A percentile compares a stretch with the other conserved stretches of the same genome.
Evolutionary conservation across 305 asterid genomes (phyloP).

Genomic region (Solanum hybrid): DNA sequence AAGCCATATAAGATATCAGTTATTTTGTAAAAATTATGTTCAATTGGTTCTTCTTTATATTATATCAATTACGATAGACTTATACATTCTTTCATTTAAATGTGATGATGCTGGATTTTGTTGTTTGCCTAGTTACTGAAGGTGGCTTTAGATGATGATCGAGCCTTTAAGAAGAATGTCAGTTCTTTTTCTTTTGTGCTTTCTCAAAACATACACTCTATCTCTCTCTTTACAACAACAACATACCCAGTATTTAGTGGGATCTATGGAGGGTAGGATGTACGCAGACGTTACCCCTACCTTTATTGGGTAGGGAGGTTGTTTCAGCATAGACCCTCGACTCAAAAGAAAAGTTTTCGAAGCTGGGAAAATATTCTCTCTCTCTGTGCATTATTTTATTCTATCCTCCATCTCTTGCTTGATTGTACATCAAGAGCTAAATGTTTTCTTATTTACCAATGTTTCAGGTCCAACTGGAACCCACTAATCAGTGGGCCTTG

Average conservation of each 20-base stretch:
- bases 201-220: background rate
- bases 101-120: background rate
- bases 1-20: background rate
- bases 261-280: background rate
- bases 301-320: background rate
- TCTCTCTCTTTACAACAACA: background rate
- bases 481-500: slow-evolving; percentile 66
- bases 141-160: background rate
- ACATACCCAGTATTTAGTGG: background rate
- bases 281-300: background rate
- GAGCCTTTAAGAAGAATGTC: background rate
- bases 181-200: background rate
- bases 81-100: background rate
- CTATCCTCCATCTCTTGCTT: background rate
- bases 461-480: slow-evolving; percentile 87
- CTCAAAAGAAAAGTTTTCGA: background rate
- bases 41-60: background rate
- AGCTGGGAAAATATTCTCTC: background rate
- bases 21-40: background rate
- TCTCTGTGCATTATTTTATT: background rate
- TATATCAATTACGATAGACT: background rate
- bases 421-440: background rate
- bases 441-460: background rate
- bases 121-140: background rate
- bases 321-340: background rate